Evolutionary conservation across 2,329 filamentous ascomycete genomes (phyloP), one percentile per base, ranked within the genome.

Genomic region (Aspergillus latus): DNA sequence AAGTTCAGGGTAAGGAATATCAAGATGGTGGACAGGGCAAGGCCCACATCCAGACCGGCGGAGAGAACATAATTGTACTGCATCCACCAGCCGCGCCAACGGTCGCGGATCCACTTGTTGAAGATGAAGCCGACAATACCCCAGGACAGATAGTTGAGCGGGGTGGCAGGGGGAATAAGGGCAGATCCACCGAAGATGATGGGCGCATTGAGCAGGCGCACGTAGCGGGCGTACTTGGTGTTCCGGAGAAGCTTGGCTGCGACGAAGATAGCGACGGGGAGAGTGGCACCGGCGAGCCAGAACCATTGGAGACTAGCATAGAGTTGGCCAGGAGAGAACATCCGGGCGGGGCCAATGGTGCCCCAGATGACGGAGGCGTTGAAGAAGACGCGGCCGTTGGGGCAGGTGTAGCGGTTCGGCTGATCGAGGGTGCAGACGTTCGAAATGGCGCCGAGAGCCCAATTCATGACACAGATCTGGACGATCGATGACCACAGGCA

Each of bases 61-160:
- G 87, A 89, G 0, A 86, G 84, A 66, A 90, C 80, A 69, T 90
- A 91, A 76, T 91, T 90, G 76, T 89, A 91, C 70, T 87, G 84
- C 71, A 88, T 77, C 88, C 88, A 91, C 88, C 88, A 90, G 34
- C 85, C 87, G 3, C 80, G 82, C 73, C 82, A 87, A 59, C 82
- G 80, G 56, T 85, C 80, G 68, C 83, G 83, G 68, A 90, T 82
- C 63, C 79, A 84, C 64, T 82, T 87, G 72, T 90, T 89, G 76
- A 90, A 90, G 36, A 86, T 61, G 47, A 82, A 80, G 7, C 88
- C 88, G 5, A 88, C 83, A 28, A 84, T 68, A 3, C 84, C 87
- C 88, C 88, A 90, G 66, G 83, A 83, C 44, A 88, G 82, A 44
- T 89, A 91, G 61, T 84, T 89, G 61, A 88, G 83, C 0, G 86